Evolutionary conservation across 305 asterid genomes (phyloP).

Genomic region (Petunia hybrid): DNA sequence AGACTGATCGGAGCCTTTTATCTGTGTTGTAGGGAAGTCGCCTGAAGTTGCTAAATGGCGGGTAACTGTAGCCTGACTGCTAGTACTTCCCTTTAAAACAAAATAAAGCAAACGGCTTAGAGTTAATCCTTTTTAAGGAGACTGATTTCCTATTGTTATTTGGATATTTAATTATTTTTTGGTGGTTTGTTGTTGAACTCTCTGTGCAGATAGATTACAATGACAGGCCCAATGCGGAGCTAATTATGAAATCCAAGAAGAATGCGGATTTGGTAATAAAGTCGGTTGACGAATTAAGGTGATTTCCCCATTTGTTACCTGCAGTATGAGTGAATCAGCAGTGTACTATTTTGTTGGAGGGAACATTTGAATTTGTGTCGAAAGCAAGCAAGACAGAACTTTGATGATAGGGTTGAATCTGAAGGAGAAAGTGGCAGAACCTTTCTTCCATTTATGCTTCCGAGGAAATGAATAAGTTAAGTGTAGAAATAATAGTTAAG

Average conservation of each 20-base stretch:
- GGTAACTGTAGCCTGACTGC: constrained; percentile 49
- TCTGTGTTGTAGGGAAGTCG: constrained; percentile 63
- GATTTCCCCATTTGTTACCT: constrained; percentile 23
- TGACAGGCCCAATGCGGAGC: constrained; percentile 94
- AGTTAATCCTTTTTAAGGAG: constrained; percentile 16
- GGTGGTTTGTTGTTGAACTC: constrained; percentile 32
- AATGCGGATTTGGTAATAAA: constrained; percentile 85
- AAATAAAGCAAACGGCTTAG: not conserved
- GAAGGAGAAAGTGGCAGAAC: not conserved
- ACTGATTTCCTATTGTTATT: not conserved
- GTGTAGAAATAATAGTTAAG: not conserved
- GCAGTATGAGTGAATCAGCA: not conserved
- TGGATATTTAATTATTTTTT: not conserved
- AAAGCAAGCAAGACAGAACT: not conserved
- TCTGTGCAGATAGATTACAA: constrained; percentile 78
- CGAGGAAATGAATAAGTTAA: not conserved
- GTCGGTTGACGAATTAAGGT: constrained; percentile 64
- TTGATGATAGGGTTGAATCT: not conserved
- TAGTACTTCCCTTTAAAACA: not conserved
- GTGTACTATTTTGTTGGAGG: not conserved
- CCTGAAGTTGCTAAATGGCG: constrained; percentile 93
- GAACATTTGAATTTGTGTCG: not conserved
- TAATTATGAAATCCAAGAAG: constrained; percentile 73
- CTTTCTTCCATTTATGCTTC: not conserved
- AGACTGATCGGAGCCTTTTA: constrained; percentile 36